Conservation (phyloP, 768 basidiomycete species). For the Neoboletus brunneissimus region DNA sequence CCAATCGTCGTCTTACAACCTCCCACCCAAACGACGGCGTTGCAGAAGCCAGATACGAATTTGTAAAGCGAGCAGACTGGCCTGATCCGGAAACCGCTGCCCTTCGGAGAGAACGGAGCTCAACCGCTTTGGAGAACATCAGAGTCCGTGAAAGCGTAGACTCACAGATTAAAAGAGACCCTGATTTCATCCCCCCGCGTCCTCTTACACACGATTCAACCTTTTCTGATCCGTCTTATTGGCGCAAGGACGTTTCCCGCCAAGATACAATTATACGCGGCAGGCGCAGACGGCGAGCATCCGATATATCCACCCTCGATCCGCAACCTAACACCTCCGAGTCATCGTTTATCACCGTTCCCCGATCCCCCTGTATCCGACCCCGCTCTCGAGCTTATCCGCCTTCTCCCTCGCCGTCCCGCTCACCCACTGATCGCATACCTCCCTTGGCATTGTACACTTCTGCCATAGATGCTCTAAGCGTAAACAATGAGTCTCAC, state of each 20-base stretch:
- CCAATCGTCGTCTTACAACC: slow-evolving; percentile 33
- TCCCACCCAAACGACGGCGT: slow-evolving; percentile 50
- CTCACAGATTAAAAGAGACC: slow-evolving; percentile 22
- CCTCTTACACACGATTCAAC: slow-evolving; percentile 43
- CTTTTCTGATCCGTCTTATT: slow-evolving; percentile 49
- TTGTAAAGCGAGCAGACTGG: slow-evolving; percentile 84
- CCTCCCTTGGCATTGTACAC: slow-evolving; percentile 30
- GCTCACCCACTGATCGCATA: slow-evolving; percentile 39
- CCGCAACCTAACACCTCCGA: slow-evolving; percentile 30
- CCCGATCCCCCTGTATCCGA: slow-evolving; percentile 40
- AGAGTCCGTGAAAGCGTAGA: slow-evolving; percentile 48
- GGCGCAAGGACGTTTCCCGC: slow-evolving; percentile 52
- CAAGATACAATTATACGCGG: slow-evolving; percentile 51
- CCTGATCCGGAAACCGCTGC: slow-evolving; percentile 75
- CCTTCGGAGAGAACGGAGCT: slow-evolving; percentile 65
- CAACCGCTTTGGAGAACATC: slow-evolving; percentile 54
- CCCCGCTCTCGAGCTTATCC: slow-evolving; percentile 49
- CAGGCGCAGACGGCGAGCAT: slow-evolving; percentile 55
- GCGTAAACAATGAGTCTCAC: background rate
- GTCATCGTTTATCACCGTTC: slow-evolving; percentile 23
- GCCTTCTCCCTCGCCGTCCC: slow-evolving; percentile 50
- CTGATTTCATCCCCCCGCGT: slow-evolving; percentile 25
- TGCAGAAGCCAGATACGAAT: slow-evolving; percentile 69
- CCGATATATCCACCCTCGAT: slow-evolving; percentile 39
- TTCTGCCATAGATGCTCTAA: slow-evolving; percentile 7